Evolutionary conservation across 352 stramenopile genomes (phyloP), one percentile per base, ranked within the genome.

Genomic region (Globisporangium radiosum): DNA sequence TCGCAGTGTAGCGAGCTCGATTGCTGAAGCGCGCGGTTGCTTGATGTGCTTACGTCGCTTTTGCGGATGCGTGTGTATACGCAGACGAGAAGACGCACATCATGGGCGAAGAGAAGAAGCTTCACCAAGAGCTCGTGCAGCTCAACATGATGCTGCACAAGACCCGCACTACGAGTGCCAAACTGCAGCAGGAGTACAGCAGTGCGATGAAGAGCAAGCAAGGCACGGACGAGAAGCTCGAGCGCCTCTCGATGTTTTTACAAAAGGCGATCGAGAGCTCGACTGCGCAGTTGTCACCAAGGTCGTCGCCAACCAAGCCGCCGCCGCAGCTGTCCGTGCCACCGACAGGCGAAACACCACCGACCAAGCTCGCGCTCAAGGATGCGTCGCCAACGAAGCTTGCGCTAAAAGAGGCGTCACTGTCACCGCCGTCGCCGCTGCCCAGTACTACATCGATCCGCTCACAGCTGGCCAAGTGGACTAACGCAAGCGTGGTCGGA

Each of bases 171-270:
- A 71, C 66, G 54, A 81, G 71, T 57, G 69, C 63, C 47, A 72
- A 73, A 25, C 59, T 87, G 33, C 76, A 87, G 54, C 60, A 84
- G 42, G 74, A 87, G 43, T 84, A 82, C 66, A 62, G 62, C 10
- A 49, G 52, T 11, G 73, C 70, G 38, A 71, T 81, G 60, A 71
- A 71, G 15, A 65, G 63, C 39, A 88, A 88, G 60, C 70, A 62
- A 44, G 67, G 85, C 17, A 76, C 70, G 13, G 78, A 88, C 56
- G 66, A 66, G 54, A 83, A 85, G 54, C 63, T 86, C 51, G 63
- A 73, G 25, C 76, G 78, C 38, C 66, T 88, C 4, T 86, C 73
- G 0, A 51, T 76, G 13, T 87, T 86, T 53, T 64, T 88, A 13
- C 75, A 80, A 19, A 71, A 72, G 47, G 68, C 72, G n/a, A 64